These are phyloP conservation scores for Xerocomus potaroensis DNA, from an alignment of 768 basidiomycete species.

Conservation along the genomic window DNA sequence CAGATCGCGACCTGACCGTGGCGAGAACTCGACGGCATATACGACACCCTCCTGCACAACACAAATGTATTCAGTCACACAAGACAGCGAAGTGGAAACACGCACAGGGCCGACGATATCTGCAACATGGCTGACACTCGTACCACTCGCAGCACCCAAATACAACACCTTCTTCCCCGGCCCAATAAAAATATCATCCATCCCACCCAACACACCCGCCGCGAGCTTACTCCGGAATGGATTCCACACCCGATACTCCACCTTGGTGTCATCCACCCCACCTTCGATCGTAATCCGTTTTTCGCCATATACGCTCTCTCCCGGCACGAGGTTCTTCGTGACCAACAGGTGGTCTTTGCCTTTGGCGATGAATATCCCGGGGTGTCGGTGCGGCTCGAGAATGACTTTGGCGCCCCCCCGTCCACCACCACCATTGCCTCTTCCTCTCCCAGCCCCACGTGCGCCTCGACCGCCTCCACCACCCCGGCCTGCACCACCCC, in stretches of 20 bases:
- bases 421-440: constrained; percentile 59
- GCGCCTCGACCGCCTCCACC: constrained; percentile 47
- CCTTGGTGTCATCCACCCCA: constrained; percentile 74
- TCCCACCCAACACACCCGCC: constrained; percentile 91
- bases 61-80: constrained; percentile 1
- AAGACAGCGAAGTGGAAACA: constrained; percentile 6
- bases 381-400: constrained; percentile 92
- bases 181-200: constrained; percentile 88
- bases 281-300: constrained; percentile 89
- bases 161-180: constrained; percentile 97
- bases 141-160: constrained; percentile 96
- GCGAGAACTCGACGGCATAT: constrained; percentile 98
- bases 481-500: constrained; percentile 37
- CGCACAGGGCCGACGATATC: constrained; percentile 96
- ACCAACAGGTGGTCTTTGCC: constrained; percentile 97
- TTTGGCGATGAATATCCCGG: constrained; percentile 94
- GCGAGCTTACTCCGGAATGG: constrained; percentile 97
- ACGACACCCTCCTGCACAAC: constrained; percentile 80
- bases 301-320: constrained; percentile 97
- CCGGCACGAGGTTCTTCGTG: constrained; percentile 96
- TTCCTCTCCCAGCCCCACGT: constrained; percentile 44
- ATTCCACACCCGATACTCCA: constrained; percentile 99
- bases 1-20: constrained; percentile 93
- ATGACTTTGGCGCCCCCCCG: constrained; percentile 80
- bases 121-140: constrained; percentile 97